Evolutionary conservation across 495 filamentous ascomycete species (phyloP), one percentile per base, ranked within the genome.

Genomic region (Chaetomidium leptoderma): DNA sequence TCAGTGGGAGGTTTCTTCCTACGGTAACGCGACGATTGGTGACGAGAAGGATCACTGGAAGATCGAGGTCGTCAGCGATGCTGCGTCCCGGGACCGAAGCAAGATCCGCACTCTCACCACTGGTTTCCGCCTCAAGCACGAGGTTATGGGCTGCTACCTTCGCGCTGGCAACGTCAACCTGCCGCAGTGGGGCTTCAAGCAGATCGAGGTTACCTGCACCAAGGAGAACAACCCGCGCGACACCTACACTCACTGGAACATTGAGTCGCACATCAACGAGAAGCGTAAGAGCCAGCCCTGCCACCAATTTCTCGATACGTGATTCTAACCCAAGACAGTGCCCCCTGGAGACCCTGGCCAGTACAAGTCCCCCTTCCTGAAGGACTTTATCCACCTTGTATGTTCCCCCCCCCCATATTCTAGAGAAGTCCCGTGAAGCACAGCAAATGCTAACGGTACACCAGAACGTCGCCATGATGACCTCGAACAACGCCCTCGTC

Each of bases 111-210:
- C 93, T 17, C 79, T 98, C 61, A 98, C 95, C 16, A 92, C 95
- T 6, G 85, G 89, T 8, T 97, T 98, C 81, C 84, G 93, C 49
- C 78, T 98, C 35, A 91, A 81, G 72, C 91, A 97, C 66, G 81
- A 84, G 35, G 78, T 82, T 44, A 77, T 97, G 54, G 90, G 90
- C 53, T 98, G 93, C 72, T 98, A 97, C 70, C 81, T 98, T 24
- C 85, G 95, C 54, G 93, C 93, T 54, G 95, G 92, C 61, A 98
- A 96, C 64, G 87, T 91, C 65, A 97, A 97, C 71, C 81, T 98
- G 53, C 93, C 93, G 23, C 93, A 97, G 67, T 98, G 93, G 93
- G 93, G 93, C 58, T 98, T 98, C 82, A 98, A 98, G 77, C 93
- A 98, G 72, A 97, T 97, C 64, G 93, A 98, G 75, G 90, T 91